Base-by-base conservation (phyloP, 2,329 filamentous ascomycete species). In the Aureobasidium mangrovei region DNA sequence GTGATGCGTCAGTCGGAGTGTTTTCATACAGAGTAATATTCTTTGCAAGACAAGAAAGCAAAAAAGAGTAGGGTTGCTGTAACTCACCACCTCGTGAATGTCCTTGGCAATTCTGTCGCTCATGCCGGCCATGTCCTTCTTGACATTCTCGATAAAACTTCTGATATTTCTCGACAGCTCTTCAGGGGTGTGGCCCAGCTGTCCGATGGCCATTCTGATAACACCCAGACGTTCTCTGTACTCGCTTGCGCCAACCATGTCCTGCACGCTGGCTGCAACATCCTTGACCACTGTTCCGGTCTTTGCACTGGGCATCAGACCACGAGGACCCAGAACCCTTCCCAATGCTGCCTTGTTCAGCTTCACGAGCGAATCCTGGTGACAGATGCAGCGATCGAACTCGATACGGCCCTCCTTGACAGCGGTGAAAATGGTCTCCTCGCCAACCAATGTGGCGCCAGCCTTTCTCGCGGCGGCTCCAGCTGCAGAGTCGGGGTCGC, bases 281-380 rank as follows among this genome's bases (percentile, higher is more conserved):
- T 95, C 86, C 65, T 80, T 85, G 27, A 95, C 89, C 54, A 98
- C 86, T 0, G 93, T 97, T 60, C 89, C 90, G 58, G 82, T 82
- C 77, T 95, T 95, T 57, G 80, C 74, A 68, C 82, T 94, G 4
- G 93, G 93, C 93, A 98, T 97, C 65, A 98, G 71, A 2, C 91
- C 91, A 70, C 82, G 84, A 43, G 94, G 93, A 64, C 93, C 93
- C 24, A 98, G 76, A 41, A 95, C 79, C 60, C 85, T 80, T 59
- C 86, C 91, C 59, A 98, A 70, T 0, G 80, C 82, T 35, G 90
- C 85, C 74, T 93, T 91, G 67, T 85, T 86, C 64, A 98, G 74
- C 55, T 86, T 89, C 51, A 80, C 78, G 61, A 93, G 76, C 62
- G 84, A 90, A 62, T 88, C 82, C 48, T 79, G 77, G 70, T 96